Evolutionary conservation across 176 grass and related monocot genomes (phyloP), one percentile per base, ranked within the genome.

Genomic region (Luzula sylvatica): DNA sequence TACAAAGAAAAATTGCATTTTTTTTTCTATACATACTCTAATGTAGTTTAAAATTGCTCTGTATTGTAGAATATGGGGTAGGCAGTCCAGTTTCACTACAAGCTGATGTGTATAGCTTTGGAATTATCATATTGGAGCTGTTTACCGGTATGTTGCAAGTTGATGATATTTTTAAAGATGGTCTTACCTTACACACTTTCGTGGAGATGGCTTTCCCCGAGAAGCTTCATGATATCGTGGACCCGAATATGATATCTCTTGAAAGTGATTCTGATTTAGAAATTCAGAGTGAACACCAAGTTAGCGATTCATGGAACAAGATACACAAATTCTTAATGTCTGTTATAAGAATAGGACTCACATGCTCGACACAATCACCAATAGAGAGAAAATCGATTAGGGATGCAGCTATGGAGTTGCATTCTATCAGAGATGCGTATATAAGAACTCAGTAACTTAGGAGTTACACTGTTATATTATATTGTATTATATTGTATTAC

Each of bases 71-170:
- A n/a, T n/a, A n/a, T n/a, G n/a, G n/a, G n/a, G n/a, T n/a, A n/a
- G n/a, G n/a, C n/a, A n/a, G n/a, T n/a, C n/a, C n/a, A n/a, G n/a
- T n/a, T n/a, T n/a, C n/a, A n/a, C n/a, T n/a, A n/a, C n/a, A n/a
- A n/a, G n/a, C n/a, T n/a, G n/a, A n/a, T n/a, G n/a, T 32, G 8
- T 32, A 32, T 32, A 32, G 29, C 29, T 32, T 4, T 32, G 29
- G 29, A 32, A 32, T 32, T 32, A 32, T 32, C 29, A 4, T 32
- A 8, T 8, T 32, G 2, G 78, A 81, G 26, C 69, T 81, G 65
- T 70, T 81, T 24, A 81, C 30, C 3, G 65, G 71, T 9, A 75
- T 51, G 48, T 3, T 54, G 2, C 77, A 63, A 11, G 64, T 65
- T 7, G 39, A 75, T 65, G 71, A 18, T 20, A 58, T 26, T 21